phyloP scores from a whole-genome alignment of 2,329 filamentous ascomycete genomes.

The Monosporascus sp. region DNA sequence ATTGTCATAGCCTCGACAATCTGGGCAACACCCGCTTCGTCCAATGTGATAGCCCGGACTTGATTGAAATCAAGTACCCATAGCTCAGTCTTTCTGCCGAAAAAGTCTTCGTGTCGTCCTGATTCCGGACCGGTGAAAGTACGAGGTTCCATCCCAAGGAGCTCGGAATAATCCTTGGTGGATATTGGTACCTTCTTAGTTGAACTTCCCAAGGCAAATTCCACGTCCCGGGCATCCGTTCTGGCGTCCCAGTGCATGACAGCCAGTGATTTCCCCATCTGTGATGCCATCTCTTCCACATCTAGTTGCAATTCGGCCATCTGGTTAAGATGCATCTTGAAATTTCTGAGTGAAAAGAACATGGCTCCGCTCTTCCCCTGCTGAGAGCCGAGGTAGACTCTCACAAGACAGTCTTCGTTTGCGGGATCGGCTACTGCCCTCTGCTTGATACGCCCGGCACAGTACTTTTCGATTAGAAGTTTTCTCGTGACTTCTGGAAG shows the following conservation, averaged over 20 bases:
- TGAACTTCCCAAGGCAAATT: conserved; percentile 26
- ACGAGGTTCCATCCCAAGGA: not conserved
- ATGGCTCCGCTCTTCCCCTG: not conserved
- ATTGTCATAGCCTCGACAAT: conserved; percentile 3
- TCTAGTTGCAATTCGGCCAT: conserved; percentile 19
- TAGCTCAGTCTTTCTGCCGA: conserved; percentile 10
- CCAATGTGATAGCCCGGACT: conserved; percentile 14
- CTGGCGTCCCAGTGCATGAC: conserved; percentile 27
- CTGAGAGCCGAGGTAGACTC: conserved; percentile 4
- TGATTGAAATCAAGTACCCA: conserved; percentile 30
- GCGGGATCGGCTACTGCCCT: not conserved
- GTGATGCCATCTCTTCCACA: conserved; percentile 7
- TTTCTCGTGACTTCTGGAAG: too few species aligned
- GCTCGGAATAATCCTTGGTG: not conserved
- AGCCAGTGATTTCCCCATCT: conserved; percentile 23
- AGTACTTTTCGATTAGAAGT: too few species aligned
- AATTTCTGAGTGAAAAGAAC: conserved; percentile 24
- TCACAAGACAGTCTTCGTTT: conserved; percentile 7
- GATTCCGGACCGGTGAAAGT: not conserved
- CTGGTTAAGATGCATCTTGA: conserved; percentile 27
- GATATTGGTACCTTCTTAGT: not conserved
- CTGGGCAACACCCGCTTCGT: conserved; percentile 12
- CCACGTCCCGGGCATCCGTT: conserved; percentile 24
- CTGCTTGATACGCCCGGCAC: not conserved
- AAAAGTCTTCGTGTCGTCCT: conserved; percentile 4